Percentiles rank a stretch among this genome's conserved stretches.
Conservation (phyloP, 2,329 filamentous ascomycete species). For the Calonectria pauciramosa region DNA sequence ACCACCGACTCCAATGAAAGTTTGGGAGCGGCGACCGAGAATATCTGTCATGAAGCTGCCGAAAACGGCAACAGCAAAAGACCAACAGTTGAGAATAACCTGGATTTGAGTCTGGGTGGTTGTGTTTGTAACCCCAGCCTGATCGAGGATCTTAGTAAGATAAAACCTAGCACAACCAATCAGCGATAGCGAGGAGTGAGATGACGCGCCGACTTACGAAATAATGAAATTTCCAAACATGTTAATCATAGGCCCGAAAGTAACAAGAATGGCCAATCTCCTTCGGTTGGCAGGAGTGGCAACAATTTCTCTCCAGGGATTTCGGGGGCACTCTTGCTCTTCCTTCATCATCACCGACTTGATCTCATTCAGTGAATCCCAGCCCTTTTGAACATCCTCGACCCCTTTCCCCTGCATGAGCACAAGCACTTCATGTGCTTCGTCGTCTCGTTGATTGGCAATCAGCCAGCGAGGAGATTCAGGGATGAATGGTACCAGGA, state of each 20-base stretch:
- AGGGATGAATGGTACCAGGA: slow-evolving; percentile 15
- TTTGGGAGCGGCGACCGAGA: slow-evolving; percentile 49
- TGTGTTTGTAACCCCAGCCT: slow-evolving; percentile 47
- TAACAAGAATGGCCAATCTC: slow-evolving; percentile 41
- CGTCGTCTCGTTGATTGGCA: slow-evolving; percentile 46
- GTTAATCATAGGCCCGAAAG: slow-evolving; percentile 45
- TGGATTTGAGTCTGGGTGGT: slow-evolving; percentile 47
- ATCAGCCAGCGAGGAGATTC: slow-evolving; percentile 54
- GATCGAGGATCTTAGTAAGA: slow-evolving; percentile 46
- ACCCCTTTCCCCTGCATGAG: slow-evolving; percentile 57
- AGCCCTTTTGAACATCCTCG: slow-evolving; percentile 28
- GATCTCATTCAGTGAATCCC: slow-evolving; percentile 38
- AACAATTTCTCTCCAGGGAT: slow-evolving; percentile 46
- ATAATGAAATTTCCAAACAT: slow-evolving; percentile 50
- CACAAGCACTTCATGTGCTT: slow-evolving; percentile 52
- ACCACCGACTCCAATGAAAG: slow-evolving; percentile 42
- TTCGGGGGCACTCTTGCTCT: slow-evolving; percentile 41
- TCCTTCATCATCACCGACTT: slow-evolving; percentile 41
- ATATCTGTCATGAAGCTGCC: slow-evolving; percentile 52
- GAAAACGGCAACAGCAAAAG: slow-evolving; percentile 49
- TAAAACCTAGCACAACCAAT: slow-evolving; percentile 38
- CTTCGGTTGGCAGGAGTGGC: slow-evolving; percentile 42
- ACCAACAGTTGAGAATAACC: slow-evolving; percentile 54
- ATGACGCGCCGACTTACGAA: slow-evolving; percentile 35
- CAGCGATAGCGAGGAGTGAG: neutral